These are phyloP conservation scores for Aspergillus chevalieri DNA, from an alignment of 2,329 filamentous ascomycete species.

Conservation along the genomic window DNA sequence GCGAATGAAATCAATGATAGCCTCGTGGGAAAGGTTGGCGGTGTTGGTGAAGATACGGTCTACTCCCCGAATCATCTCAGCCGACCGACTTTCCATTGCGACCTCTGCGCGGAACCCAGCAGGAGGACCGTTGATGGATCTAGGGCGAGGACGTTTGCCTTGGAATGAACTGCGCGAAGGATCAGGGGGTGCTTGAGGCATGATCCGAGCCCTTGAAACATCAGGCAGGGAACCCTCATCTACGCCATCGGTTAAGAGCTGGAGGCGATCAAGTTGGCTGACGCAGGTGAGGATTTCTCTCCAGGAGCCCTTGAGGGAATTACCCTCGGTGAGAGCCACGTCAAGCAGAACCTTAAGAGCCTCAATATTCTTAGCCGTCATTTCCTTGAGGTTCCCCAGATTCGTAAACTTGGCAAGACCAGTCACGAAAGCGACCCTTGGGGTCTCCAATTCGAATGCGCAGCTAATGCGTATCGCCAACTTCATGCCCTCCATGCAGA, in stretches of 20 bases:
- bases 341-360: conserved; percentile 88
- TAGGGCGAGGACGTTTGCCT: conserved; percentile 44
- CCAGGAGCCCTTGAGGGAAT: conserved; percentile 84
- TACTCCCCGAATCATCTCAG: conserved; percentile 86
- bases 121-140: conserved; percentile 40
- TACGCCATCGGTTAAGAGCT: conserved; percentile 89
- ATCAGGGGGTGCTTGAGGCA: conserved; percentile 51
- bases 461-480: conserved; percentile 90
- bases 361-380: conserved; percentile 93
- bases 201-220: conserved; percentile 73
- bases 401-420: conserved; percentile 91
- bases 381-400: conserved; percentile 89
- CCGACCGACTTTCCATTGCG: conserved; percentile 83
- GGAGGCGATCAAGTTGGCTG: conserved; percentile 89
- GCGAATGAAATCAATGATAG: conserved; percentile 90
- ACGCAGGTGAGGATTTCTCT: conserved; percentile 92
- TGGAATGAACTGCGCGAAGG: conserved; percentile 63
- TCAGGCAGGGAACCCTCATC: conserved; percentile 90
- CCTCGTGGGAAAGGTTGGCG: conserved; percentile 83
- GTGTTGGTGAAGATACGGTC: conserved; percentile 97
- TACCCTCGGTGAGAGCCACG: conserved; percentile 86
- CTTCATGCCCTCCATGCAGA: conserved; percentile 94
- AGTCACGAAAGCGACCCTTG: conserved; percentile 88
- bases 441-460: conserved; percentile 86
- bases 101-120: conserved; percentile 68